These are phyloP conservation scores for Kwoniella newhampshirensis DNA, from an alignment of 768 basidiomycete genomes.

Conservation along the genomic window DNA sequence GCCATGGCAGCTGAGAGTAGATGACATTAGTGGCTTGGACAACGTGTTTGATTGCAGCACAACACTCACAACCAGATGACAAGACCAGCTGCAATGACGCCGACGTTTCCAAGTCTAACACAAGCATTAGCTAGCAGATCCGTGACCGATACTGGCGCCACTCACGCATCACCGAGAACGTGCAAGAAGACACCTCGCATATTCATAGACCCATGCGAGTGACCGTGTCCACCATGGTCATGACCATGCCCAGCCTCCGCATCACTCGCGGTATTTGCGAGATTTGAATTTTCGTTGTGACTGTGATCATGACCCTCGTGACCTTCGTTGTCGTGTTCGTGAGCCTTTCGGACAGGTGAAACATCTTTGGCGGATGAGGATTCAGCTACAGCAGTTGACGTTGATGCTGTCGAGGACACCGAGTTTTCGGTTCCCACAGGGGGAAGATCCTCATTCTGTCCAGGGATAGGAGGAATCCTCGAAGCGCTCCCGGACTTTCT, in stretches of 20 bases:
- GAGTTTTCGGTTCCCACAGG: conserved; percentile 15
- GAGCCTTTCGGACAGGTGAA: conserved; percentile 3
- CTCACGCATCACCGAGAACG: conserved; percentile 84
- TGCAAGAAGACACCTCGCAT: conserved; percentile 95
- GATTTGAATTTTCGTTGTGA: conserved; percentile 6
- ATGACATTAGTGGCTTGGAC: background rate
- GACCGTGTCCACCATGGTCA: conserved; percentile 43
- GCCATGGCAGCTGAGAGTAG: conserved; percentile 61
- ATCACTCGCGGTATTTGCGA: conserved; percentile 28
- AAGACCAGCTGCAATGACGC: conserved; percentile 91
- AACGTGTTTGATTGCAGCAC: background rate
- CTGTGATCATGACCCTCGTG: conserved; percentile 21
- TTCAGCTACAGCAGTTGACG: conserved; percentile 20
- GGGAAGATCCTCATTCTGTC: conserved; percentile 33
- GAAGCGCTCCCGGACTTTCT: conserved; percentile 10
- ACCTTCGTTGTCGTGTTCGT: conserved; percentile 23
- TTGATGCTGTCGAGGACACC: conserved; percentile 24
- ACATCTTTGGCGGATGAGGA: conserved; percentile 12
- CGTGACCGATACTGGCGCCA: background rate
- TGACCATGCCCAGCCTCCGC: conserved; percentile 41
- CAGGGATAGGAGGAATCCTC: conserved; percentile 19
- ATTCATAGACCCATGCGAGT: conserved; percentile 77
- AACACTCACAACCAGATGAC: conserved; percentile 74
- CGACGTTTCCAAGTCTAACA: conserved; percentile 78
- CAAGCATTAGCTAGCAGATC: background rate